Conservation (phyloP, 352 stramenopile genomes). For the Phytophthora sp. region DNA sequence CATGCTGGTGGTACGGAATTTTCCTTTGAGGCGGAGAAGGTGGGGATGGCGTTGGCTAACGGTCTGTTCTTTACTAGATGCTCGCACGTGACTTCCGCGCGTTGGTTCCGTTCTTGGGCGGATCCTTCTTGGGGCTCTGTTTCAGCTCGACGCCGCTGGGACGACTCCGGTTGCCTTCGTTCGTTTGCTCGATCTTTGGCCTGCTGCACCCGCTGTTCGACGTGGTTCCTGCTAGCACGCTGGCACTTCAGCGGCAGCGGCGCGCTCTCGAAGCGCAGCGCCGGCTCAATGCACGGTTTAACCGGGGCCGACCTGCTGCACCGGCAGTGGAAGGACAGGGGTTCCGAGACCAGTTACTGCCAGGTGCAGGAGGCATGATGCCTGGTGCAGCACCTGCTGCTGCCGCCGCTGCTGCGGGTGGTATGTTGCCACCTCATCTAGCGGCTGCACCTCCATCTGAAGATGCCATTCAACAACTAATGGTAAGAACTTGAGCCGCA, state of each 20-base stretch:
- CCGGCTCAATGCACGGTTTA: constrained; percentile 59
- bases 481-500: constrained; percentile 34
- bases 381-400: constrained; percentile 23
- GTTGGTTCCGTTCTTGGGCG: constrained; percentile 65
- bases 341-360: constrained; percentile 84
- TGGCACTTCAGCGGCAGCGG: constrained; percentile 75
- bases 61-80: constrained; percentile 44
- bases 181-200: constrained; percentile 67
- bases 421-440: constrained; percentile 62
- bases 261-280: constrained; percentile 75
- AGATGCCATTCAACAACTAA: constrained; percentile 81
- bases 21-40: background rate
- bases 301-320: constrained; percentile 33
- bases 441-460: constrained; percentile 71
- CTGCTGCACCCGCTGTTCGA: constrained; percentile 83
- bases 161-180: constrained; percentile 74
- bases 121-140: constrained; percentile 63
- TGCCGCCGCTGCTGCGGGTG: constrained; percentile 13
- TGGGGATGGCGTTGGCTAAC: background rate
- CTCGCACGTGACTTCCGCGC: constrained; percentile 63
- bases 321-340: constrained; percentile 53
- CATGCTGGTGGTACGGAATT: constrained; percentile 75
- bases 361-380: constrained; percentile 55
- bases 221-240: constrained; percentile 69
- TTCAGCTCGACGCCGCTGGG: constrained; percentile 76